These are phyloP conservation scores for Plectosphaerella cucumerina DNA, from an alignment of 2,329 filamentous ascomycete genomes.

Conservation along the genomic window DNA sequence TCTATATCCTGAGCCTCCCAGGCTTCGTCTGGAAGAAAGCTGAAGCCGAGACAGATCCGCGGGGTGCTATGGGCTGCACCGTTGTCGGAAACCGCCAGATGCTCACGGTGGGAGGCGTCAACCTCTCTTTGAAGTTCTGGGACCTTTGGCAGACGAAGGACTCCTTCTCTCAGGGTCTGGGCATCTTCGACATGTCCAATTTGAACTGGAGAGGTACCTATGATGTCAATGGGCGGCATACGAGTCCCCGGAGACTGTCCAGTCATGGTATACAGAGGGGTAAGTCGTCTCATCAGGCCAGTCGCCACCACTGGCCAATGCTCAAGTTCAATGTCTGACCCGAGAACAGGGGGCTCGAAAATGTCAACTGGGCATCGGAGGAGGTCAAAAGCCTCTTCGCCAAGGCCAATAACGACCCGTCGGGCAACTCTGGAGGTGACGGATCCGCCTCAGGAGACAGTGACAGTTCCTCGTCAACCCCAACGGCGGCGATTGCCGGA, in stretches of 20 bases:
- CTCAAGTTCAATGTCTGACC: not conserved
- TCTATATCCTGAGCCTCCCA: not conserved
- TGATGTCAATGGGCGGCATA: slow-evolving; percentile 26
- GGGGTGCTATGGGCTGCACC: not conserved
- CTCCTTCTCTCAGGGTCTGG: slow-evolving; percentile 29
- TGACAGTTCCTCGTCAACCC: not conserved
- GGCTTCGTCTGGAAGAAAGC: not conserved
- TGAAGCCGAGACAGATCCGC: not conserved
- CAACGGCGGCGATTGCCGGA: slow-evolving; percentile 37
- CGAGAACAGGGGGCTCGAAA: not conserved
- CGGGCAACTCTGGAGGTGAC: not conserved
- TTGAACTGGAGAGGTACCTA: slow-evolving; percentile 28
- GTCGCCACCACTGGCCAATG: too few species aligned
- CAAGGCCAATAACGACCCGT: not conserved
- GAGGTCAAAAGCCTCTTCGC: not conserved
- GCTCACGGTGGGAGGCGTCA: not conserved
- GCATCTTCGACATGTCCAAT: slow-evolving; percentile 33
- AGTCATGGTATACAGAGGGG: slow-evolving; percentile 27
- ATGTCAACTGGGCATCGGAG: not conserved
- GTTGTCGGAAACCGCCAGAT: not conserved
- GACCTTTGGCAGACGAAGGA: slow-evolving; percentile 13
- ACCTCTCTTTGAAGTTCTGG: not conserved
- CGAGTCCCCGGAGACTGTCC: slow-evolving; percentile 23
- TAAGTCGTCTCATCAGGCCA: not conserved
- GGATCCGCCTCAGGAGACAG: not conserved